Percentiles rank a stretch among this genome's conserved stretches.
Conservation (phyloP, 371 early-diverging fungal species). For the Haplosporangium sp. region DNA sequence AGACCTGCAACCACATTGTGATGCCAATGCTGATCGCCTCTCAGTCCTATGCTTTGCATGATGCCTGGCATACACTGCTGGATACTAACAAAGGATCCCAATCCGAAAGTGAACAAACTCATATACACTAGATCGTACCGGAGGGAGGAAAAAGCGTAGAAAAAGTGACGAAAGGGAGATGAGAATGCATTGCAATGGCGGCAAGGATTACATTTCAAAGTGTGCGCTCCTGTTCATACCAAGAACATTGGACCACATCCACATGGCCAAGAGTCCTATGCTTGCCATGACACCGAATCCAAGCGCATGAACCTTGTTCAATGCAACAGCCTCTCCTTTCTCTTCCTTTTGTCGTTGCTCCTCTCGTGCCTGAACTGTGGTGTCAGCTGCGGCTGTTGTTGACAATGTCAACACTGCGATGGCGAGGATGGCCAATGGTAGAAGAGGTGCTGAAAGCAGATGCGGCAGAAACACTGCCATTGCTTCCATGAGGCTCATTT, state of each 20-base stretch:
- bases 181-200: not conserved
- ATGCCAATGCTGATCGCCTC: conserved; percentile 16
- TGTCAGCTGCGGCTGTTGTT: conserved; percentile 46
- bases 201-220: too few species aligned
- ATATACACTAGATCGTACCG: conserved; percentile 22
- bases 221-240: conserved; percentile 13
- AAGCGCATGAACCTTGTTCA: conserved; percentile 41
- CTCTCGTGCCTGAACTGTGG: conserved; percentile 46
- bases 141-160: not conserved
- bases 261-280: conserved; percentile 51
- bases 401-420: conserved; percentile 36
- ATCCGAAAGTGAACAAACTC: conserved; percentile 39
- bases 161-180: not conserved
- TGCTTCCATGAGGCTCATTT: conserved; percentile 20
- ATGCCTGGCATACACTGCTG: conserved; percentile 48
- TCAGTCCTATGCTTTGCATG: conserved; percentile 18
- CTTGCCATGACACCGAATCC: conserved; percentile 49
- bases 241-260: conserved; percentile 53
- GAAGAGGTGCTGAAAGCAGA: conserved; percentile 40
- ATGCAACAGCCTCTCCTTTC: conserved; percentile 35
- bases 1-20: conserved; percentile 23
- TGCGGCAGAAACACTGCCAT: conserved; percentile 28
- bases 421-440: conserved; percentile 44
- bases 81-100: conserved; percentile 51
- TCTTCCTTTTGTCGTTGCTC: conserved; percentile 42